Percentiles rank a stretch among this genome's conserved stretches.
Conservation (phyloP, 2,329 filamentous ascomycete species). For the Clonostachys solani region DNA sequence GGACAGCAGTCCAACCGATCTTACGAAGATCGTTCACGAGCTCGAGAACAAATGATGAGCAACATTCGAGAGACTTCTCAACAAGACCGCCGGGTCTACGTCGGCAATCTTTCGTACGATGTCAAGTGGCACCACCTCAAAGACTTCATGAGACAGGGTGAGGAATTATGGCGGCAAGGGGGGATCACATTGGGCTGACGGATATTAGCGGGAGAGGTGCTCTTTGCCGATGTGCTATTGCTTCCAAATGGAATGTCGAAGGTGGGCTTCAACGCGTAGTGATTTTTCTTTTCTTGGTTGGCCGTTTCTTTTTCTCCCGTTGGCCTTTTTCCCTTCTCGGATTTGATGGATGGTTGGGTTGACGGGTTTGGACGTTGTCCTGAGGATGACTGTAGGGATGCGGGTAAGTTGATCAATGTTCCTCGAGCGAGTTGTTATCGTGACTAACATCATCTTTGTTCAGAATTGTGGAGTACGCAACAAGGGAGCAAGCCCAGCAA, state of each 20-base stretch:
- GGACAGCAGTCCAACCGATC: constrained; percentile 61
- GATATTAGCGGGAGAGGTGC: constrained; percentile 85
- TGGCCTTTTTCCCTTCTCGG: constrained; percentile 37
- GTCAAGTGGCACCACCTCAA: constrained; percentile 99
- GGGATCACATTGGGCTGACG: constrained; percentile 29
- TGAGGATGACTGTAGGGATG: constrained; percentile 93
- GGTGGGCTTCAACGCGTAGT: constrained; percentile 94
- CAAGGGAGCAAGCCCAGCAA: constrained; percentile 96
- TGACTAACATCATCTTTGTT: constrained; percentile 19
- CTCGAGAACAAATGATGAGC: constrained; percentile 95
- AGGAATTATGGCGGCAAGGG: constrained; percentile 29
- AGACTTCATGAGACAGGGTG: constrained; percentile 99
- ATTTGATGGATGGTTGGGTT: constrained; percentile 93
- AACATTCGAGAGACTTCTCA: constrained; percentile 91
- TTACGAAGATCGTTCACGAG: constrained; percentile 77
- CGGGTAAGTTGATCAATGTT: constrained; percentile 67
- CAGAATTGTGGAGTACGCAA: constrained; percentile 99
- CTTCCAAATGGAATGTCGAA: constrained; percentile 99
- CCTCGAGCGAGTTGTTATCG: not conserved
- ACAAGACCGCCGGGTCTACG: constrained; percentile 98
- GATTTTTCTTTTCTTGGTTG: constrained; percentile 63
- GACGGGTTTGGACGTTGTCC: constrained; percentile 94
- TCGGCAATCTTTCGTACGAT: constrained; percentile 98
- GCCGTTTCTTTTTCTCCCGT: constrained; percentile 58
- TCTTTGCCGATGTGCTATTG: constrained; percentile 98